phyloP scores from a whole-genome alignment of 1,284 basidiomycete species.

The Sanghuangporus weigelae region DNA sequence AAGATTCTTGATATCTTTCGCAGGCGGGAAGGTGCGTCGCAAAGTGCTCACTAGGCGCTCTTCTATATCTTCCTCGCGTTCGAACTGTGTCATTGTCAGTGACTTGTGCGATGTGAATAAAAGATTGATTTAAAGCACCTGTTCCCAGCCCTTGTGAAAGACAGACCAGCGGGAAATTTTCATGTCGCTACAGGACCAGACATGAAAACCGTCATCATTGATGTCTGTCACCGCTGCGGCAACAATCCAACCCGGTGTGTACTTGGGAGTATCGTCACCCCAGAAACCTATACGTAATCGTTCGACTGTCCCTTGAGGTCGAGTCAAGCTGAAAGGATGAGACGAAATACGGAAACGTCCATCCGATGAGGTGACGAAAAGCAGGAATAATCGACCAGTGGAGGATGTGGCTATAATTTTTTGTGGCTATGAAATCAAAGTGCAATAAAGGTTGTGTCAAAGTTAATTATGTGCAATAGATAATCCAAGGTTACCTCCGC shows the following conservation, averaged over 20 bases:
- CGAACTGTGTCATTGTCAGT: slow-evolving; percentile 7
- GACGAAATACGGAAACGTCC: slow-evolving; percentile 58
- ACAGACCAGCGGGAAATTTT: slow-evolving; percentile 20
- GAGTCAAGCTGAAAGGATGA: slow-evolving; percentile 53
- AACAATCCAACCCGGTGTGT: slow-evolving; percentile 8
- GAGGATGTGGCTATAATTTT: slow-evolving; percentile 67
- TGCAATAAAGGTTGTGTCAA: not conserved
- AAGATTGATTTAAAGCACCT: slow-evolving; percentile 4
- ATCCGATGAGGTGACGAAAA: slow-evolving; percentile 58
- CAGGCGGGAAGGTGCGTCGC: not conserved
- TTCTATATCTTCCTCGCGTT: slow-evolving; percentile 9
- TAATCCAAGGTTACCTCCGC: slow-evolving; percentile 46
- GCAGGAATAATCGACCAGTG: slow-evolving; percentile 56
- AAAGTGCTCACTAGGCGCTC: not conserved
- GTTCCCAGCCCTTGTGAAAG: slow-evolving; percentile 17
- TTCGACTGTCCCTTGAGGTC: slow-evolving; percentile 30
- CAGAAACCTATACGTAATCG: slow-evolving; percentile 3
- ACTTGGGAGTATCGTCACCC: slow-evolving; percentile 4
- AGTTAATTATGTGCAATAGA: not conserved
- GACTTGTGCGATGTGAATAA: not conserved
- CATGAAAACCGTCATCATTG: slow-evolving; percentile 13
- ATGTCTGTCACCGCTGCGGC: not conserved
- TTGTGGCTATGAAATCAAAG: slow-evolving; percentile 40
- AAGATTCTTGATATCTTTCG: not conserved
- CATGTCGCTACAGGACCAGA: slow-evolving; percentile 19